Percentiles rank a stretch among this genome's conserved stretches.
phyloP scores from a whole-genome alignment of 73 alveolate genomes.

The Loxodes magnus region DNA sequence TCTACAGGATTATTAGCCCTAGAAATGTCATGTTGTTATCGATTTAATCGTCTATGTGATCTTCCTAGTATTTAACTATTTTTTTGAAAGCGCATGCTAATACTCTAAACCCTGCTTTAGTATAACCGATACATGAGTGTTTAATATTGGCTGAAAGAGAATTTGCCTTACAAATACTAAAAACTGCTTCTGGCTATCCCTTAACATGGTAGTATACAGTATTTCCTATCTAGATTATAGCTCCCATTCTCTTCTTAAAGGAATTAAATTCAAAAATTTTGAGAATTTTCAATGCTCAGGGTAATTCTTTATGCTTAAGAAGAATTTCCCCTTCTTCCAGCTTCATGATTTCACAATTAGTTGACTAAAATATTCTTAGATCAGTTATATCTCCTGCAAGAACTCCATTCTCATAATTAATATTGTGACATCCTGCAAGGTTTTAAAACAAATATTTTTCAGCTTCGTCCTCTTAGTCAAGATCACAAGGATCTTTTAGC shows the following conservation, averaged over 20 bases:
- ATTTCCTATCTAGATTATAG: constrained; percentile 12
- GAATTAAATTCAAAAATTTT: constrained; percentile 48
- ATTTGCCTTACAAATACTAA: constrained; percentile 40
- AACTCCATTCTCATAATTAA: too few species aligned
- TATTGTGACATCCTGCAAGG: too few species aligned
- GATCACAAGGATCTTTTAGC: too few species aligned
- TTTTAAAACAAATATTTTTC: too few species aligned
- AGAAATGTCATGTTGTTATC: constrained; percentile 60
- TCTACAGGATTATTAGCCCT: constrained; percentile 66
- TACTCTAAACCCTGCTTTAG: constrained; percentile 71
- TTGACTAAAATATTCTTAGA: too few species aligned
- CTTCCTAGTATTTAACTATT: constrained; percentile 14
- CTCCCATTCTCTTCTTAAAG: constrained; percentile 43
- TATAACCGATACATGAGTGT: constrained; percentile 50
- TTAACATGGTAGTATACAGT: constrained; percentile 24
- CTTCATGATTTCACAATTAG: too few species aligned
- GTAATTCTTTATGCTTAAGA: constrained; percentile 8
- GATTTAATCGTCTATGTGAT: constrained; percentile 37
- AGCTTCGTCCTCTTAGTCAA: too few species aligned
- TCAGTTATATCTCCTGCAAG: too few species aligned
- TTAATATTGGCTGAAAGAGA: constrained; percentile 61
- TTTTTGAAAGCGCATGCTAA: constrained; percentile 60
- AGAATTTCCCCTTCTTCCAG: too few species aligned
- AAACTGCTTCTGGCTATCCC: constrained; percentile 82
- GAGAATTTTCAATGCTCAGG: too few species aligned